These are phyloP conservation scores for Hypsizygus marmoreus DNA, from an alignment of 768 basidiomycete genomes.

Conservation along the genomic window DNA sequence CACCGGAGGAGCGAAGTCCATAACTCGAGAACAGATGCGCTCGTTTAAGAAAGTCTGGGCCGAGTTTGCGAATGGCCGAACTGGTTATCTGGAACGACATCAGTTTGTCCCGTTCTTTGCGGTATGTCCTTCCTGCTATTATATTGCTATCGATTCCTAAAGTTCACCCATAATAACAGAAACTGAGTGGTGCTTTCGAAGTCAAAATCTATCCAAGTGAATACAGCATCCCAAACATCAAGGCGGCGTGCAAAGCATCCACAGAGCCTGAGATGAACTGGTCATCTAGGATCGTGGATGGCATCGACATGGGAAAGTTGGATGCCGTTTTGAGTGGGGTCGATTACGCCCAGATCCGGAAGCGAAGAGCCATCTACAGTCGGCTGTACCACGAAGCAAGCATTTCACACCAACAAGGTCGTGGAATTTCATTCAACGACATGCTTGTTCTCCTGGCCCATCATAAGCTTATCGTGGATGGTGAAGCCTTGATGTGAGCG, in stretches of 20 bases:
- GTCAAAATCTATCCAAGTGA: slow-evolving; percentile 81
- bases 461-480: slow-evolving; percentile 89
- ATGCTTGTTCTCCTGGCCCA: slow-evolving; percentile 90
- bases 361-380: slow-evolving; percentile 69
- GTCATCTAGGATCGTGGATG: slow-evolving; percentile 41
- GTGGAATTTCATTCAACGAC: slow-evolving; percentile 87
- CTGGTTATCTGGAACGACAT: slow-evolving; percentile 72
- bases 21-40: slow-evolving; percentile 91
- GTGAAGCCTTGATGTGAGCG: slow-evolving; percentile 86
- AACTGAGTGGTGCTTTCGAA: slow-evolving; percentile 85
- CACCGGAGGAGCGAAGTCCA: slow-evolving; percentile 74
- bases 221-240: slow-evolving; percentile 60
- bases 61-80: slow-evolving; percentile 75
- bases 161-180: slow-evolving; percentile 42
- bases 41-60: slow-evolving; percentile 95
- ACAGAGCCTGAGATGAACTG: slow-evolving; percentile 33
- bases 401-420: slow-evolving; percentile 66
- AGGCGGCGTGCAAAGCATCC: slow-evolving; percentile 48
- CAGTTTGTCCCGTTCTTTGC: slow-evolving; percentile 79
- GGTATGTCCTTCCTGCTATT: slow-evolving; percentile 49
- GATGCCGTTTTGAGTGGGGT: slow-evolving; percentile 59
- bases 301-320: slow-evolving; percentile 67
- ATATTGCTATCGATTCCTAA: not conserved
- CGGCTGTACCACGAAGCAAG: slow-evolving; percentile 86
- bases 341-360: slow-evolving; percentile 63